Evolutionary conservation across 768 basidiomycete genomes (phyloP).

Genomic region (Termitomyces titanicus): DNA sequence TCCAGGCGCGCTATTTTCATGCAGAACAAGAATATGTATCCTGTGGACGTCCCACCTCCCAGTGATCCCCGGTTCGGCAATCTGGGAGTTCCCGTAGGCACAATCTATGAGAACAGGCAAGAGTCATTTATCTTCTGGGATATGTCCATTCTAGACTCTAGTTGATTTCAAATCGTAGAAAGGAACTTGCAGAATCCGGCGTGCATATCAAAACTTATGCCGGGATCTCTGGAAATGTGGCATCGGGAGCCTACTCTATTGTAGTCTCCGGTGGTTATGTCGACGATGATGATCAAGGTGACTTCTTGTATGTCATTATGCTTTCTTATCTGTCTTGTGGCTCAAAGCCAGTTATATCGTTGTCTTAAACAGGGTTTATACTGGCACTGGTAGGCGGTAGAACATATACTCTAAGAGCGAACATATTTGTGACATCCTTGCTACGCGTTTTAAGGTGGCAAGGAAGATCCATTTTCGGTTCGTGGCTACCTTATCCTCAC

Average conservation of each 20-base stretch:
- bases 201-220: conserved; percentile 27
- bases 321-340: not conserved
- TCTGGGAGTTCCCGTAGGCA: conserved; percentile 19
- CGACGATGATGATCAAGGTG: conserved; percentile 37
- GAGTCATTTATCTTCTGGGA: not conserved
- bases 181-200: conserved; percentile 18
- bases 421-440: not conserved
- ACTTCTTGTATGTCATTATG: conserved; percentile 26
- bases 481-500: not conserved
- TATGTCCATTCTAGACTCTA: not conserved
- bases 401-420: not conserved
- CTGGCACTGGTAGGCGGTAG: conserved; percentile 32
- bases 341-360: not conserved
- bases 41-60: conserved; percentile 7
- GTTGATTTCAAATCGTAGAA: no score
- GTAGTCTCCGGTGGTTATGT: conserved; percentile 37
- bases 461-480: conserved; percentile 16
- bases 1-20: conserved; percentile 20
- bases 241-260: conserved; percentile 36
- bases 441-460: conserved; percentile 14
- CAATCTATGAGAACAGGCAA: conserved; percentile 20
- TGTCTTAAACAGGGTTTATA: conserved; percentile 29
- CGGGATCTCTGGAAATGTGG: conserved; percentile 30
- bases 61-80: conserved; percentile 23
- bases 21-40: conserved; percentile 17